Evolutionary conservation across 371 early-diverging fungal species (phyloP).

Genomic region (Mucor mucedo): DNA sequence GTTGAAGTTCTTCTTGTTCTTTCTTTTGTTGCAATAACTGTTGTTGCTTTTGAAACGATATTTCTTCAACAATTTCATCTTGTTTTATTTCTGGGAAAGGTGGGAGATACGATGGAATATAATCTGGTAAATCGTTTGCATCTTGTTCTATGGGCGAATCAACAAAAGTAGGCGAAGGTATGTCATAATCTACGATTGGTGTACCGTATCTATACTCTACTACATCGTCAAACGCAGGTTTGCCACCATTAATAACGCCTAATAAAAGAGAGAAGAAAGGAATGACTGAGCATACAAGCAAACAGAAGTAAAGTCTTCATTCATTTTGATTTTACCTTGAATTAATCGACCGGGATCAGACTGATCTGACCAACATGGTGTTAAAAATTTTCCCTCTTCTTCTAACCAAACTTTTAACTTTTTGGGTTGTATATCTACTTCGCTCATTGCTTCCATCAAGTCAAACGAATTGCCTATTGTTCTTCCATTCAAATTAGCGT

Average conservation of each 20-base stretch:
- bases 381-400: slow-evolving; percentile 48
- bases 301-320: background rate
- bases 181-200: slow-evolving; percentile 21
- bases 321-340: slow-evolving; percentile 34
- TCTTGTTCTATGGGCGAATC: slow-evolving; percentile 8
- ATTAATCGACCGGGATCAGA: slow-evolving; percentile 54
- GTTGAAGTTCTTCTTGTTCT: slow-evolving; percentile 13
- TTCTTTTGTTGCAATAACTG: slow-evolving; percentile 15
- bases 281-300: background rate
- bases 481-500: slow-evolving; percentile 52
- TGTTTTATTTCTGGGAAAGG: slow-evolving; percentile 46
- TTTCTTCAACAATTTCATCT: slow-evolving; percentile 29
- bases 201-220: slow-evolving; percentile 26
- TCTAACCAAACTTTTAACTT: slow-evolving; percentile 44
- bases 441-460: slow-evolving; percentile 39
- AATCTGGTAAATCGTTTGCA: slow-evolving; percentile 24
- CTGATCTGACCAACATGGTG: slow-evolving; percentile 49
- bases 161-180: background rate
- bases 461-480: slow-evolving; percentile 39
- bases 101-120: slow-evolving; percentile 52
- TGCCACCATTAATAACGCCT: slow-evolving; percentile 25
- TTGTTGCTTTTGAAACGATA: slow-evolving; percentile 12
- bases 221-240: slow-evolving; percentile 22
- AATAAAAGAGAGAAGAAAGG: background rate
- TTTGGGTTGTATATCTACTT: slow-evolving; percentile 35